Evolutionary conservation across 2,329 filamentous ascomycete genomes (phyloP).

Genomic region (Boeremia lycopersici): DNA sequence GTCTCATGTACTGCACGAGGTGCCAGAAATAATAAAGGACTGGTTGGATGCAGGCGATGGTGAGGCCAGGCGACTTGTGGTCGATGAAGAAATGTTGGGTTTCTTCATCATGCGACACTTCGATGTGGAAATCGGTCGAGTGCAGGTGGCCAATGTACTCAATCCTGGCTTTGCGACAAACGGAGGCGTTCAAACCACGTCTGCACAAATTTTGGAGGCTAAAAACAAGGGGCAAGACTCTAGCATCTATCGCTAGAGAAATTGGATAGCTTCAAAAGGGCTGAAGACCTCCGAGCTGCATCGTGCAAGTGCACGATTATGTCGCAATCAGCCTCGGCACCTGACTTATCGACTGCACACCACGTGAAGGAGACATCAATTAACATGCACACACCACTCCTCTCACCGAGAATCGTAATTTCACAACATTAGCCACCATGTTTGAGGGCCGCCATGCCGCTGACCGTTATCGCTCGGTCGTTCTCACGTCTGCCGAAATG

Average conservation of each 20-base stretch:
- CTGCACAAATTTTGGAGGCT: too few species aligned
- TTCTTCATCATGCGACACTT: too few species aligned
- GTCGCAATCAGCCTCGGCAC: conserved; percentile 13
- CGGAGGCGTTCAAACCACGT: too few species aligned
- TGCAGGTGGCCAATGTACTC: too few species aligned
- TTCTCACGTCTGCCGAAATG: conserved; percentile 82
- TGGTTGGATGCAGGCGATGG: background rate
- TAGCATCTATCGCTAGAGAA: too few species aligned
- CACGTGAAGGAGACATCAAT: background rate
- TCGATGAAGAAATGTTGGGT: background rate
- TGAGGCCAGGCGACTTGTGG: background rate
- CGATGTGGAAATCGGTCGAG: too few species aligned
- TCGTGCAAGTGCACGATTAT: background rate
- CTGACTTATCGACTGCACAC: conserved; percentile 4
- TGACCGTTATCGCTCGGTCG: conserved; percentile 78
- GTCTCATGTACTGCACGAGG: conserved; percentile 5
- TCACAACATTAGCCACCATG: background rate
- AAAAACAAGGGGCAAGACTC: too few species aligned
- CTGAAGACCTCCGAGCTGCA: background rate
- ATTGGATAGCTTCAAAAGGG: too few species aligned
- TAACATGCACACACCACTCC: background rate
- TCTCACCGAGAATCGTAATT: background rate
- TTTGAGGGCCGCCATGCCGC: conserved; percentile 64
- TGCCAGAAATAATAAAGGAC: background rate
- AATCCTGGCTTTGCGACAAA: too few species aligned